A percentile compares a stretch with the other conserved stretches of the same genome.
Conservation (phyloP, 345 rosid genomes). For the Adansonia digitata region DNA sequence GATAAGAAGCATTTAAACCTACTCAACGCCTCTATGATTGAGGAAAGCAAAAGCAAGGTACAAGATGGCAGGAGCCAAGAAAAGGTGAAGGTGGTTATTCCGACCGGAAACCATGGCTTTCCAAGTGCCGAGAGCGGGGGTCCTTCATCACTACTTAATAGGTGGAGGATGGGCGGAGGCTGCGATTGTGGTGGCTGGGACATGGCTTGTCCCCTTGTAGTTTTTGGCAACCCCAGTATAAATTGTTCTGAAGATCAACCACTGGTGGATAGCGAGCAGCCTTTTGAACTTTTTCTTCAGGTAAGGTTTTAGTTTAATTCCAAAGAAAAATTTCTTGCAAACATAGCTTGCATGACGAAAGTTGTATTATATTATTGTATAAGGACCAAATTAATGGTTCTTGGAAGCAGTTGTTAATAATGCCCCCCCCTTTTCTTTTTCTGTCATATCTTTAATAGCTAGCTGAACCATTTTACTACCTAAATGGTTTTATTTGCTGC, state of each 20-base stretch:
- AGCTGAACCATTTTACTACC: not conserved
- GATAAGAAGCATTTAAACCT: conserved; percentile 30
- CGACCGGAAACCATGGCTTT: conserved; percentile 75
- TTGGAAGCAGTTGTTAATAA: not conserved
- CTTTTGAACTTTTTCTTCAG: conserved; percentile 64
- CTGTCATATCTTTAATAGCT: not conserved
- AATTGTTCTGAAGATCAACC: conserved; percentile 44
- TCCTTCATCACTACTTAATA: conserved; percentile 68
- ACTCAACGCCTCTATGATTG: conserved; percentile 33
- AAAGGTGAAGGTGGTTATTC: conserved; percentile 61
- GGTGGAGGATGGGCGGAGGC: conserved; percentile 93
- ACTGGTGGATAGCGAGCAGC: conserved; percentile 37
- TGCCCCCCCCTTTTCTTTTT: not conserved
- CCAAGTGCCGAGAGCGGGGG: conserved; percentile 51
- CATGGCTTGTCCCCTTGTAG: conserved; percentile 83
- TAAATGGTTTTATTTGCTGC: not conserved
- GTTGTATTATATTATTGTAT: not conserved
- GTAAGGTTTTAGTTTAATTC: conserved; percentile 29
- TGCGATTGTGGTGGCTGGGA: conserved; percentile 99
- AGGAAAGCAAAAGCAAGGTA: conserved; percentile 29
- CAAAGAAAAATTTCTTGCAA: not conserved
- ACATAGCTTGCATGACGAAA: not conserved
- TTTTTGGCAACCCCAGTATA: conserved; percentile 51
- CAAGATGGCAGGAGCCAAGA: conserved; percentile 22
- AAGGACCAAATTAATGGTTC: not conserved